Base-by-base conservation (phyloP, 2,329 filamentous ascomycete species). In the Tolypocladium inflatum region DNA sequence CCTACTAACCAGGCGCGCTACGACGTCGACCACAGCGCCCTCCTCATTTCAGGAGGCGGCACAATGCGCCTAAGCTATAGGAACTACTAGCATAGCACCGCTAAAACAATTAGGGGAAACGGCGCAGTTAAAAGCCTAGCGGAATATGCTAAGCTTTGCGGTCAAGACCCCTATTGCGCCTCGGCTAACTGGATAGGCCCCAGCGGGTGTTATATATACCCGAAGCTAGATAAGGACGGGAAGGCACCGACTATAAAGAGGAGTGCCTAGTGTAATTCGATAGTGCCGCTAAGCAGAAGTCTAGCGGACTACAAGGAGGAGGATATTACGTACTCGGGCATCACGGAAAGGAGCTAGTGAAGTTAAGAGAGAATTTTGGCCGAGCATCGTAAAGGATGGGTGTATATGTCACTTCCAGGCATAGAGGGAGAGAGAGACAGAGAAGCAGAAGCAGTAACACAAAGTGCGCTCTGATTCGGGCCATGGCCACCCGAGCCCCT, bases 171-270 rank as follows among this genome's bases (percentile, higher is more conserved):
- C 7, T 38, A 42, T 15, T 60, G 59, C 52, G 35, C 55, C 37
- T 55, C 42, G 3, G 59, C n/a, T 42, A 59, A 57, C 55, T 60
- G 59, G 59, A 50, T 60, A 37, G 55, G 55, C 9, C 38, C 55
- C 38, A 26, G 3, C 21, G 48, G 48, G 7, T 57, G 55, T 26
- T 9, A 10, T 38, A 19, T 57, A 35, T 48, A 57, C 11, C 55
- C 55, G 23, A 43, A 9, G 7, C 19, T 53, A 7, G 55, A 53
- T 26, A 35, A 30, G 9, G 15, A 42, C 17, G 55, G 55, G 2
- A 35, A 51, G 0, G 38, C 33, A 23, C 55, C 55, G 26, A 41
- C 4, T 0, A 35, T 57, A 23, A 33, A 57, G 55, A 33, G 37
- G 6, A 53, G n/a, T 33, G 48, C 55, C 19, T 3, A 21, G 7